Base-by-base conservation (phyloP, 2,329 filamentous ascomycete genomes). In the Ophiocordyceps camponoti-rufipedis region DNA sequence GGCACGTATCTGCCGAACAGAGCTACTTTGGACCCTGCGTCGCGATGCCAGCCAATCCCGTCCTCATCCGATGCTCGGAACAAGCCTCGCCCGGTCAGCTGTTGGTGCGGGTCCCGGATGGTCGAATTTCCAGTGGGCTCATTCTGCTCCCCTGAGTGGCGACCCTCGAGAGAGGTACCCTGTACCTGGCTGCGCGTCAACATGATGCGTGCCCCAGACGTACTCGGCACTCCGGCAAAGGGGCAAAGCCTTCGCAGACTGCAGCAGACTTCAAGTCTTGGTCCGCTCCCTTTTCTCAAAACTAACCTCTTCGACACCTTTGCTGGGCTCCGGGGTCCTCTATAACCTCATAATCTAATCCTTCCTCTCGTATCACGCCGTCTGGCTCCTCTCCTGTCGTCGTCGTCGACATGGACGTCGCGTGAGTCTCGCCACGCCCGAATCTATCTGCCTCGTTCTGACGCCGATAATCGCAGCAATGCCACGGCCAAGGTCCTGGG, bases 401-500 rank as follows among this genome's bases (percentile, higher is more conserved):
- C 16, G 2, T 16, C 16, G 35, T 19, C n/a, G 35, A 19, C 35
- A 39, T 39, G 35, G 35, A 39, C 16, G 35, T 16, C 16, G 35
- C 18, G 35, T 39, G n/a, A 39, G 35, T 41, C 6, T 11, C 13
- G 19, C 39, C 1, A 28, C 19, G 18, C 4, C 18, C 12, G 13
- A 11, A 14, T 5, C 19, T 23, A 7, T n/a, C 19, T 10, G 4
- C 10, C n/a, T 28, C 19, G 9, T 23, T 9, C 39, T 41, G 39
- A 41, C 39, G 39, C 11, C 10, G 33, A 70, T 69, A 48, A 47
- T 50, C 31, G 40, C 31, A 73, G 71, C 48, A 76, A 75, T 60
- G 63, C 70, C 53, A 76, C 72, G 48, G 54, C 60, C 48, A 59
- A 68, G 48, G 61, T 62, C 50, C 61, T 72, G 35, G 47, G 42